Percentiles rank a stretch among this genome's conserved stretches.
These are phyloP conservation scores for Epipyxis sp. DNA, from an alignment of 108 stramenopile genomes.

Conservation along the genomic window DNA sequence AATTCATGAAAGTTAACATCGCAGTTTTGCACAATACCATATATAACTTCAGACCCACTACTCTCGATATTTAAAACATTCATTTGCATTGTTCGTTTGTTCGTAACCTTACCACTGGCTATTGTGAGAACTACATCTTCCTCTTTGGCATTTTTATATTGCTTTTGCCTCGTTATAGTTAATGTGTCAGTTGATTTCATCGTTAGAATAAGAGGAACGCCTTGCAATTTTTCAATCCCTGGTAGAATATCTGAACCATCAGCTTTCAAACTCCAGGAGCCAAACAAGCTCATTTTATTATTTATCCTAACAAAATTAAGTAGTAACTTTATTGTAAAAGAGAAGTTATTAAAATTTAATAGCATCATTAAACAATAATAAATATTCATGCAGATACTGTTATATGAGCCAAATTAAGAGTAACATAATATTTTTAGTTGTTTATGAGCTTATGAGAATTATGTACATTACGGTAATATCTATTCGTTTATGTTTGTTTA, in stretches of 20 bases:
- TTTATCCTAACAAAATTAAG: no score
- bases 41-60: background rate
- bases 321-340: no score
- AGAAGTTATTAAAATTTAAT: no score
- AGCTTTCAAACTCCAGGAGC: background rate
- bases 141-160: background rate
- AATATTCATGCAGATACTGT: no score
- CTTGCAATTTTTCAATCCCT: background rate
- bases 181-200: background rate
- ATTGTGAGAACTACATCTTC: background rate
- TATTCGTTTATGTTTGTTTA: no score
- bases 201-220: background rate
- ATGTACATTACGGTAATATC: no score
- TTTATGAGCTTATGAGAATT: no score
- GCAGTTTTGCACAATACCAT: background rate
- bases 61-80: background rate
- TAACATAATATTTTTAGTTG: no score
- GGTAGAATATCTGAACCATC: conserved; percentile 11
- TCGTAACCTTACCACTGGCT: background rate
- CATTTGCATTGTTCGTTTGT: background rate
- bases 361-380: no score
- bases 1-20: background rate
- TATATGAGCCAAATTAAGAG: no score
- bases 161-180: background rate
- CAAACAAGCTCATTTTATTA: background rate